phyloP scores from a whole-genome alignment of 345 rosid genomes.

The Moringa oleifera region DNA sequence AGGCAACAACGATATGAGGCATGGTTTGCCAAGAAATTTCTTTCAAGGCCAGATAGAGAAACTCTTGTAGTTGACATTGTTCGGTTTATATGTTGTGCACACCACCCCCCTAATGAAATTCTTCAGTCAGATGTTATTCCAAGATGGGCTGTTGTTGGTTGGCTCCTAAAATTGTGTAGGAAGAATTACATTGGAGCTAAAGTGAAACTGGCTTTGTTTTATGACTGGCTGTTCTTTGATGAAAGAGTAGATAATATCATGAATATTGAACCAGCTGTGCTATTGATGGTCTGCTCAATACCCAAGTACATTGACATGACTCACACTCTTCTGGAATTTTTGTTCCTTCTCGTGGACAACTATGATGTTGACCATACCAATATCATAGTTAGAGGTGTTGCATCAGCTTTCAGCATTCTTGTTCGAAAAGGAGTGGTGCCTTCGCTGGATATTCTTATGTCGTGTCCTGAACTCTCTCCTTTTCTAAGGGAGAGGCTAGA shows the following conservation, averaged over 20 bases:
- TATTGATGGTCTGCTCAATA: slow-evolving; percentile 67
- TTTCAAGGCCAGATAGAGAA: slow-evolving; percentile 50
- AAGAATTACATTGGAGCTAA: slow-evolving; percentile 48
- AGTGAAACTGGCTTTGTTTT: slow-evolving; percentile 66
- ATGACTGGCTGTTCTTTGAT: slow-evolving; percentile 84
- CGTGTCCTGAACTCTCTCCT: slow-evolving; percentile 39
- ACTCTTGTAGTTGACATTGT: slow-evolving; percentile 55
- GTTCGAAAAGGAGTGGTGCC: slow-evolving; percentile 57
- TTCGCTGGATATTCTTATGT: slow-evolving; percentile 42
- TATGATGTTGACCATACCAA: slow-evolving; percentile 43
- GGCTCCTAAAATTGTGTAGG: slow-evolving; percentile 53
- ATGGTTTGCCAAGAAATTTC: slow-evolving; percentile 73
- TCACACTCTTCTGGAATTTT: slow-evolving; percentile 61
- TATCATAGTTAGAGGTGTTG: slow-evolving; percentile 43
- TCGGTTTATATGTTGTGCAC: slow-evolving; percentile 69
- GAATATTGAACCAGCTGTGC: slow-evolving; percentile 91
- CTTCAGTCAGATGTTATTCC: slow-evolving; percentile 63
- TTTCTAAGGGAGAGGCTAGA: slow-evolving; percentile 46
- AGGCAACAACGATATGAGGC: slow-evolving; percentile 62
- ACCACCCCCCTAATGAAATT: slow-evolving; percentile 59
- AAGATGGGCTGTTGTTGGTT: slow-evolving; percentile 84
- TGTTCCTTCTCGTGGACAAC: slow-evolving; percentile 64
- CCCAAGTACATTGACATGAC: slow-evolving; percentile 60
- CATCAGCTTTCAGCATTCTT: slow-evolving; percentile 47
- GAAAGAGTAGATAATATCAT: slow-evolving; percentile 58